Evolutionary conservation across 768 basidiomycete species (phyloP).

Genomic region (Mycena galericulata): DNA sequence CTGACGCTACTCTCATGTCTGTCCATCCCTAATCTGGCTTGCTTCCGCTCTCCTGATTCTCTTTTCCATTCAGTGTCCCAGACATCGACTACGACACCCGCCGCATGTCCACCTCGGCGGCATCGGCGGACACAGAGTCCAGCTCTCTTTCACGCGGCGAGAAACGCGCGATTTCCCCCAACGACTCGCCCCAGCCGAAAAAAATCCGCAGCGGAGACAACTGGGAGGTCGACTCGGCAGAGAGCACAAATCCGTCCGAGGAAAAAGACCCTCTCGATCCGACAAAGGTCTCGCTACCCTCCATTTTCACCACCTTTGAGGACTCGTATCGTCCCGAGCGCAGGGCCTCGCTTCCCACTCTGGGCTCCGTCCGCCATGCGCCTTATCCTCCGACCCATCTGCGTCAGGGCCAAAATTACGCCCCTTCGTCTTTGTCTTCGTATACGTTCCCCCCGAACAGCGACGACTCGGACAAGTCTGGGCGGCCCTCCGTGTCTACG

Average conservation of each 20-base stretch:
- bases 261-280: slow-evolving; percentile 57
- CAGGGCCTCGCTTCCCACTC: slow-evolving; percentile 73
- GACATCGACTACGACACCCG: slow-evolving; percentile 71
- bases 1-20: slow-evolving; percentile 58
- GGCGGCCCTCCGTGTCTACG: slow-evolving; percentile 63
- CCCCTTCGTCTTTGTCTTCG: slow-evolving; percentile 55
- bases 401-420: slow-evolving; percentile 56
- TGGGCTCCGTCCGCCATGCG: slow-evolving; percentile 65
- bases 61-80: slow-evolving; percentile 44
- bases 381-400: slow-evolving; percentile 66
- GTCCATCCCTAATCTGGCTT: slow-evolving; percentile 36
- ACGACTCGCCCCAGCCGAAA: slow-evolving; percentile 67
- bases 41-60: background rate
- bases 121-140: slow-evolving; percentile 78
- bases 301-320: slow-evolving; percentile 78
- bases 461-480: slow-evolving; percentile 51
- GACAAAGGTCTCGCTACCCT: slow-evolving; percentile 77
- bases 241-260: slow-evolving; percentile 40
- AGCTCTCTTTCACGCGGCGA: slow-evolving; percentile 69
- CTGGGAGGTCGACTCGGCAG: slow-evolving; percentile 51
- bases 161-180: slow-evolving; percentile 69
- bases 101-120: slow-evolving; percentile 84
- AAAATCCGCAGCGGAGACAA: slow-evolving; percentile 54
- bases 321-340: slow-evolving; percentile 71
- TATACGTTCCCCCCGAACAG: slow-evolving; percentile 70